Conservation (phyloP, 163 green algal species). For the Scenedesmus sp. region DNA sequence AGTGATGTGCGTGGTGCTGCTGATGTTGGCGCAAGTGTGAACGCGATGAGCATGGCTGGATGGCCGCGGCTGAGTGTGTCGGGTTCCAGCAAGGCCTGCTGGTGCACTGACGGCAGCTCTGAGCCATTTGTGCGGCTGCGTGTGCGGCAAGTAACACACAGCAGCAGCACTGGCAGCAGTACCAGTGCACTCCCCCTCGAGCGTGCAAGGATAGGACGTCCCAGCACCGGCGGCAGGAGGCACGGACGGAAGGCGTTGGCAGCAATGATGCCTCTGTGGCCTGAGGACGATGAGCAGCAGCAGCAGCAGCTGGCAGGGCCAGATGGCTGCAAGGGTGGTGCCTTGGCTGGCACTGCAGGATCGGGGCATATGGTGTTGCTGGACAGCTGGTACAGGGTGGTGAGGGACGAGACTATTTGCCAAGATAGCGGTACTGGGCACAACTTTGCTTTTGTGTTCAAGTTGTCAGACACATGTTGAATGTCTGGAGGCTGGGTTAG, state of each 20-base stretch:
- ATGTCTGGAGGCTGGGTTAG: not conserved
- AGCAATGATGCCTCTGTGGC: slow-evolving; percentile 10
- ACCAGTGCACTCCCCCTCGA: not conserved
- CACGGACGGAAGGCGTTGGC: not conserved
- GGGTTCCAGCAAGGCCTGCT: not conserved
- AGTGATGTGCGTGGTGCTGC: not conserved
- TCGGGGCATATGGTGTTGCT: not conserved
- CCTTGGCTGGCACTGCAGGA: not conserved
- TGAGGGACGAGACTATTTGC: not conserved
- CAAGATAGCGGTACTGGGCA: not conserved
- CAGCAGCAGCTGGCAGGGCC: not conserved
- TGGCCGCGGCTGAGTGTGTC: not conserved
- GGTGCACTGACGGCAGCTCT: not conserved
- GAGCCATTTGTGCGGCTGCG: not conserved
- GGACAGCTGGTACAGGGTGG: not conserved
- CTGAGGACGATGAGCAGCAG: not conserved
- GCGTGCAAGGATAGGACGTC: not conserved
- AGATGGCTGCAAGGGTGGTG: not conserved
- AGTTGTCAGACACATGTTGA: not conserved
- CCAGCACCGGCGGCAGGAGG: not conserved
- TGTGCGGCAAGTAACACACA: not conserved
- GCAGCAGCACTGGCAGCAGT: slow-evolving; percentile 8
- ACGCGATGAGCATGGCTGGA: not conserved
- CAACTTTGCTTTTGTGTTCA: not conserved
- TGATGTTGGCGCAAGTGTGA: not conserved